Conservation (phyloP, 805 yeast species). For the Candida sithepensis region DNA sequence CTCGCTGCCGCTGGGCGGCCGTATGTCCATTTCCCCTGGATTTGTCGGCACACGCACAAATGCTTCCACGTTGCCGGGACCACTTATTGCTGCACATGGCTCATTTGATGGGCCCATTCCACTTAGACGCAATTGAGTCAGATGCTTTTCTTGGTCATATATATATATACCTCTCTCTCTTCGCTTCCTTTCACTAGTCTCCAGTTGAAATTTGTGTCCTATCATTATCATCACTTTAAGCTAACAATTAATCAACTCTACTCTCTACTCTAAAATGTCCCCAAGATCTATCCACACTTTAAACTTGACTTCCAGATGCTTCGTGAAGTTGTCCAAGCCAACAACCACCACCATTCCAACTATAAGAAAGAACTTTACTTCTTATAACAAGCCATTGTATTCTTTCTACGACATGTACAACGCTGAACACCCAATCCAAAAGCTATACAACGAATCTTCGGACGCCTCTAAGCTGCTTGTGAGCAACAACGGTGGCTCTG, state of each 20-base stretch:
- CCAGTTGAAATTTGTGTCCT: neutral
- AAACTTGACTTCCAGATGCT: conserved; percentile 28
- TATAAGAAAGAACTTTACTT: conserved; percentile 22
- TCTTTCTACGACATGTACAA: conserved; percentile 25
- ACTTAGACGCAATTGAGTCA: neutral
- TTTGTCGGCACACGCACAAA: neutral
- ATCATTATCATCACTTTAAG: neutral
- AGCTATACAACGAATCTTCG: conserved; percentile 15
- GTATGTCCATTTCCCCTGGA: neutral
- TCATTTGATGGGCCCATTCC: neutral
- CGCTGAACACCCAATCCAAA: conserved; percentile 18
- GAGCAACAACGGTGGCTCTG: conserved; percentile 30
- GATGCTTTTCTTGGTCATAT: too few relatives aligned
- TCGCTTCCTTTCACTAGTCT: too few relatives aligned
- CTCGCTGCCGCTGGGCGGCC: neutral
- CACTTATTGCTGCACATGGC: neutral
- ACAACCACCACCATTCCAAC: conserved; percentile 3
- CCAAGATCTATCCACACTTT: conserved; percentile 26
- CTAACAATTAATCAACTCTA: neutral
- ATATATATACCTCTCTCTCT: too few relatives aligned
- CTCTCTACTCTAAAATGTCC: conserved; percentile 14
- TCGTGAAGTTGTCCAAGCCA: conserved; percentile 13
- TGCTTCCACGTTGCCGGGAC: too few relatives aligned
- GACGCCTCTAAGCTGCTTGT: conserved; percentile 13
- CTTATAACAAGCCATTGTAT: conserved; percentile 19